Evolutionary conservation across 495 filamentous ascomycete species (phyloP).

Genomic region (Hyaloscypha hepaticicola): DNA sequence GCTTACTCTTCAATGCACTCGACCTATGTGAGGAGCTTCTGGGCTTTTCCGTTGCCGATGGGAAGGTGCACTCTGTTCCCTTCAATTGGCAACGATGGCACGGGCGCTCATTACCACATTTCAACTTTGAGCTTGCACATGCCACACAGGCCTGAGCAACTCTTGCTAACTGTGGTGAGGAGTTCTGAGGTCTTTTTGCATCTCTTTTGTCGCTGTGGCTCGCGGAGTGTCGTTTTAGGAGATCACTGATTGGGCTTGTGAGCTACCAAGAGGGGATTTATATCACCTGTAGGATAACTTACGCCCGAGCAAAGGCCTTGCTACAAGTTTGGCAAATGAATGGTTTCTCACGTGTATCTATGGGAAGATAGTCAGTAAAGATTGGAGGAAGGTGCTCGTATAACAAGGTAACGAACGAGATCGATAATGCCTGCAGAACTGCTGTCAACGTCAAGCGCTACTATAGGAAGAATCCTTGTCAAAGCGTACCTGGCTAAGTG

Average conservation of each 20-base stretch:
- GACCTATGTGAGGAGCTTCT: not conserved
- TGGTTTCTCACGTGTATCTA: conserved; percentile 44
- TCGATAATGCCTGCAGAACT: not conserved
- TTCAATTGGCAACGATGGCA: conserved; percentile 50
- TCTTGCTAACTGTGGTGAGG: conserved; percentile 16
- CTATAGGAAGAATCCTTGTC: not conserved
- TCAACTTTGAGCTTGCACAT: conserved; percentile 54
- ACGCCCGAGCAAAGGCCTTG: conserved; percentile 15
- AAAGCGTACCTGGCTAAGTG: not conserved
- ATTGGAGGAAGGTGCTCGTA: not conserved
- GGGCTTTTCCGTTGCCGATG: not conserved
- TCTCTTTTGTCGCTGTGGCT: conserved; percentile 9
- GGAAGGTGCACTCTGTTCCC: conserved; percentile 12
- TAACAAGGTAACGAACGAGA: not conserved
- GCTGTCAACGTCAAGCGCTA: not conserved
- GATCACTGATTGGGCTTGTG: not conserved
- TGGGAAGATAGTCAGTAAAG: not conserved
- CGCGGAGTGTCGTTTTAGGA: conserved; percentile 19
- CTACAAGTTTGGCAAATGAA: conserved; percentile 38
- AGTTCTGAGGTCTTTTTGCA: not conserved
- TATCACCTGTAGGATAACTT: not conserved
- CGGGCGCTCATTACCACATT: conserved; percentile 54
- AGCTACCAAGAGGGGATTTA: not conserved
- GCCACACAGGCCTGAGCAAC: conserved; percentile 54
- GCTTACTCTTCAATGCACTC: not conserved